Evolutionary conservation across 768 basidiomycete species (phyloP).

Genomic region (Fomitopsis serialis): DNA sequence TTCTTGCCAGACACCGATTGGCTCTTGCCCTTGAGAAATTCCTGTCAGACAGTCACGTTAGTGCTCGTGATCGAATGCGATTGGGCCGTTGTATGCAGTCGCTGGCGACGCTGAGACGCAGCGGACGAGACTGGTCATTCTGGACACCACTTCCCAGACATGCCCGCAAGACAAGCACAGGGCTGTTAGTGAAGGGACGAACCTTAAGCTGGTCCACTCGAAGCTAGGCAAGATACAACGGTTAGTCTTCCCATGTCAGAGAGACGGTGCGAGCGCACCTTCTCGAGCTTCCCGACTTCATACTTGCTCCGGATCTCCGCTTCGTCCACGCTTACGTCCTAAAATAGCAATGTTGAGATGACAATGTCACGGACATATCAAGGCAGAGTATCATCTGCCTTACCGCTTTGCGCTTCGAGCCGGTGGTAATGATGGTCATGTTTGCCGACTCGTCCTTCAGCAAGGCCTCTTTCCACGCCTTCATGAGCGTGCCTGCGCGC

Average conservation of each 20-base stretch:
- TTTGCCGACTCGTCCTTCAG: slow-evolving; percentile 60
- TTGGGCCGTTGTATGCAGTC: neutral
- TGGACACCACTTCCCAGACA: neutral
- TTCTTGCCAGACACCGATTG: slow-evolving; percentile 63
- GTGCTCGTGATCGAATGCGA: neutral
- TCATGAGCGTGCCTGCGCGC: slow-evolving; percentile 66
- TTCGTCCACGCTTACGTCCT: slow-evolving; percentile 66
- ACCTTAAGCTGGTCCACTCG: slow-evolving; percentile 79
- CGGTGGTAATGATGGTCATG: slow-evolving; percentile 37
- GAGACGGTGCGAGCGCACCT: slow-evolving; percentile 39
- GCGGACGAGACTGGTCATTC: neutral
- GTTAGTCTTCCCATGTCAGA: slow-evolving; percentile 7
- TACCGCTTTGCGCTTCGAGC: slow-evolving; percentile 72
- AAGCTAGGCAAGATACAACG: slow-evolving; percentile 39
- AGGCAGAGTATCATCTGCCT: slow-evolving; percentile 19
- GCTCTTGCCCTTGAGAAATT: slow-evolving; percentile 69
- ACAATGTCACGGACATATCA: neutral
- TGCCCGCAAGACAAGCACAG: neutral
- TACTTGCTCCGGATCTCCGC: slow-evolving; percentile 68
- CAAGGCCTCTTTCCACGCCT: slow-evolving; percentile 65
- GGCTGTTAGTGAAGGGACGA: slow-evolving; percentile 10
- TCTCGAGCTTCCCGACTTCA: slow-evolving; percentile 52
- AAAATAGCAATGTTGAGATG: neutral
- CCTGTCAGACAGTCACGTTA: slow-evolving; percentile 31
- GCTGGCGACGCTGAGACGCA: neutral